These are phyloP conservation scores for Triticum turgidum DNA, from an alignment of 176 grass and related monocot species.

Conservation along the genomic window DNA sequence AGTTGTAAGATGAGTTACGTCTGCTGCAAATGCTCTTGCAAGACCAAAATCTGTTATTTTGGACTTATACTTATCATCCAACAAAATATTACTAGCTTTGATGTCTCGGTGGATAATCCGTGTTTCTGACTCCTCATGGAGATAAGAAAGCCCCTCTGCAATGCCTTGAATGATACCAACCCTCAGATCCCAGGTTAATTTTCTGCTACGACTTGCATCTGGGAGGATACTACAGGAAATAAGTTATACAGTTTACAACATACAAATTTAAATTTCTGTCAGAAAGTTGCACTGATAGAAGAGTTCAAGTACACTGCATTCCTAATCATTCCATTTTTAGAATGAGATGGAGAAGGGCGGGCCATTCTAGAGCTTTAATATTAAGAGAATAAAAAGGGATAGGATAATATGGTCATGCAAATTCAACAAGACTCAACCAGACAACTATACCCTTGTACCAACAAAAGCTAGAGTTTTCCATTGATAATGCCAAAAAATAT, in stretches of 20 bases:
- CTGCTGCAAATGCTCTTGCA: slow-evolving; percentile 66
- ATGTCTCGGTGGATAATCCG: slow-evolving; percentile 87
- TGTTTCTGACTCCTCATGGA: slow-evolving; percentile 77
- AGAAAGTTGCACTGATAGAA: neutral
- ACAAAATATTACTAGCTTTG: slow-evolving; percentile 90
- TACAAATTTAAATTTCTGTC: neutral
- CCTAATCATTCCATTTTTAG: neutral
- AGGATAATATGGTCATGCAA: neutral
- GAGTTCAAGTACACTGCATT: neutral
- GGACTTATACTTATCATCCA: slow-evolving; percentile 82
- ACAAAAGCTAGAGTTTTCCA: neutral
- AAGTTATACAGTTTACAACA: slow-evolving; percentile 4
- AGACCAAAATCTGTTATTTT: slow-evolving; percentile 93
- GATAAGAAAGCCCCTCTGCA: slow-evolving; percentile 81
- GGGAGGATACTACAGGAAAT: slow-evolving; percentile 19
- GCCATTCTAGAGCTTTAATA: neutral
- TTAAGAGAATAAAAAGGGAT: neutral
- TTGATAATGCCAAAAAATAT: neutral
- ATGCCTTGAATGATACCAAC: slow-evolving; percentile 72
- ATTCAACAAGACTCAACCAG: neutral
- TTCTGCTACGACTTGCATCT: slow-evolving; percentile 55
- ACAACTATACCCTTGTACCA: neutral
- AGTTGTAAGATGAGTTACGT: slow-evolving; percentile 83
- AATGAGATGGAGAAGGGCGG: neutral
- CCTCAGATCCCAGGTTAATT: slow-evolving; percentile 66